Conservation (phyloP, 179 eudicot genomes). For the Gypsophila paniculata region DNA sequence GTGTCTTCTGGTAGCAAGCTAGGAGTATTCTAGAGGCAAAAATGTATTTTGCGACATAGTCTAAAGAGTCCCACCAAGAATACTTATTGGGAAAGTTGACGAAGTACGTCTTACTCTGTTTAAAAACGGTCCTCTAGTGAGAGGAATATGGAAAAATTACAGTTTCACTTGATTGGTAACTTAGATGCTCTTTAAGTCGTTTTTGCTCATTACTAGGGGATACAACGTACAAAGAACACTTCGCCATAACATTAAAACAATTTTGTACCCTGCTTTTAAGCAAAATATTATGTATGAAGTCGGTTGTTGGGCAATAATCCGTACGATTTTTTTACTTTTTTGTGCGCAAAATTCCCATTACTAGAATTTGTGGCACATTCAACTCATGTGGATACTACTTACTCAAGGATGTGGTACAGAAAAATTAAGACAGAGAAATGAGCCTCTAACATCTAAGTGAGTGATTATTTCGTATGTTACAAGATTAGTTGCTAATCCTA, state of each 20-base stretch:
- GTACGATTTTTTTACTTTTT: background rate
- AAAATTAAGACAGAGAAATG: background rate
- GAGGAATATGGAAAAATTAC: background rate
- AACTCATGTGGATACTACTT: background rate
- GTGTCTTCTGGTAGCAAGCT: background rate
- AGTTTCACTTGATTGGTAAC: background rate
- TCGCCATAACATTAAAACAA: background rate
- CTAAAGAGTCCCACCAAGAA: background rate
- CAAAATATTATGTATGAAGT: background rate
- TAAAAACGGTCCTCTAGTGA: background rate
- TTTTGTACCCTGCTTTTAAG: no score
- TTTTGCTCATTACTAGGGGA: background rate
- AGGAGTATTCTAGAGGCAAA: background rate
- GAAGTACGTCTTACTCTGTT: background rate
- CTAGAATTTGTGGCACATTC: background rate
- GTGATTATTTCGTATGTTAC: background rate
- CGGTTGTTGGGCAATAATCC: background rate
- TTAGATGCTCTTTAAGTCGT: background rate
- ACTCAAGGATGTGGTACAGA: background rate
- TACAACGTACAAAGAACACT: background rate
- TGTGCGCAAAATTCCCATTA: background rate
- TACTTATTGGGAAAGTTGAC: background rate
- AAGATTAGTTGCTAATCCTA: background rate
- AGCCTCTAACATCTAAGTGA: background rate
- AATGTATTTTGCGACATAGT: background rate